phyloP scores from a whole-genome alignment of 1,284 basidiomycete genomes.

The Taiwanofungus camphoratus region DNA sequence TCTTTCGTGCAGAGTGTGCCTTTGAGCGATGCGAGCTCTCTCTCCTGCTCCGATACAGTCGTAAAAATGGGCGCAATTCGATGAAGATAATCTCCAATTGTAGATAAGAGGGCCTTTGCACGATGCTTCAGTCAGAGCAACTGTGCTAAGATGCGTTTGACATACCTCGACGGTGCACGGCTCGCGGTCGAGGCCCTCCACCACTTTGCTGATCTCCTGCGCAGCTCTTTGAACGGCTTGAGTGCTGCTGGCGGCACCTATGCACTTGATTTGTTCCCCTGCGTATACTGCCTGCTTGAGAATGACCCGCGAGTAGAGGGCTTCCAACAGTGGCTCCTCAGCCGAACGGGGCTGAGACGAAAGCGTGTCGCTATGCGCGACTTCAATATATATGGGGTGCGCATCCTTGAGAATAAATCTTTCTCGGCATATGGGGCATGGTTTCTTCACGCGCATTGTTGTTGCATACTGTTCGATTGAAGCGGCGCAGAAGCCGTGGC shows the following conservation, averaged over 20 bases:
- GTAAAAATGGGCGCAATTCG: conserved; percentile 1
- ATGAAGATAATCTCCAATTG: conserved; percentile 4
- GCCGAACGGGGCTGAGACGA: neutral
- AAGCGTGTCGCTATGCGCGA: neutral
- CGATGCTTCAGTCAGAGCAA: no score
- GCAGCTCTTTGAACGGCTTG: neutral
- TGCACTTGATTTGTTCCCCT: neutral
- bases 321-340: neutral
- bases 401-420: neutral
- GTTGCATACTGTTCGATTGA: neutral
- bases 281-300: conserved; percentile 4
- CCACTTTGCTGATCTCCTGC: neutral
- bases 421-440: conserved; percentile 7
- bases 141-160: no score
- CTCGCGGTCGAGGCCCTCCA: neutral
- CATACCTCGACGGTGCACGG: conserved; percentile 2
- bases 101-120: conserved; percentile 2
- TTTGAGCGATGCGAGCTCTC: neutral
- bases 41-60: neutral
- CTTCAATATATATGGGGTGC: conserved; percentile 1
- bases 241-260: neutral
- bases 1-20: neutral
- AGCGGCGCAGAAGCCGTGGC: conserved; percentile 5
- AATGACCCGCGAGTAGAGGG: neutral
- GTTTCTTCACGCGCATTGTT: neutral